phyloP scores from a whole-genome alignment of 768 basidiomycete species.

The Lactarius sp. region DNA sequence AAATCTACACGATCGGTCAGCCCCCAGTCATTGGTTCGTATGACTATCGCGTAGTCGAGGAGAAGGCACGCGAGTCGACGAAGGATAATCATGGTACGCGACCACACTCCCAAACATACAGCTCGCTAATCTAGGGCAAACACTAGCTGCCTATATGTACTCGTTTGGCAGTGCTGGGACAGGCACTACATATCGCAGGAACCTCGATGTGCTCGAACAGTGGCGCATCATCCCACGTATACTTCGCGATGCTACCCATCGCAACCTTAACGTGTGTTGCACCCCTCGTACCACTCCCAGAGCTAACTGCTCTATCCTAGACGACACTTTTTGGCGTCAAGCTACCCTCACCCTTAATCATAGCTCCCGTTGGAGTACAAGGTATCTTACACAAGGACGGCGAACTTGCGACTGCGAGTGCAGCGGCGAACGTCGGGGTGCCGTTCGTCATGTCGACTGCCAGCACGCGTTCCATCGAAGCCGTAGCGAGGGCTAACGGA shows the following conservation, averaged over 20 bases:
- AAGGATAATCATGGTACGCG: slow-evolving; percentile 51
- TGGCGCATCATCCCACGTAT: slow-evolving; percentile 80
- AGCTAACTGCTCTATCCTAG: slow-evolving; percentile 32
- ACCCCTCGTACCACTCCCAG: background rate
- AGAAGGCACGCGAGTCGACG: slow-evolving; percentile 57
- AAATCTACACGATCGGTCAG: background rate
- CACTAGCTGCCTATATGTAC: slow-evolving; percentile 65
- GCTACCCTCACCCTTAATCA: slow-evolving; percentile 53
- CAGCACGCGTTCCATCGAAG: slow-evolving; percentile 65
- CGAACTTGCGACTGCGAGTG: slow-evolving; percentile 65
- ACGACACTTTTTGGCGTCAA: slow-evolving; percentile 68
- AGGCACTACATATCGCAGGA: slow-evolving; percentile 59
- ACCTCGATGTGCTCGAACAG: slow-evolving; percentile 56
- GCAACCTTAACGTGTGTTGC: slow-evolving; percentile 52
- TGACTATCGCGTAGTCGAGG: slow-evolving; percentile 55
- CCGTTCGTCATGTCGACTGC: slow-evolving; percentile 77
- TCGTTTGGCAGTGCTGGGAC: slow-evolving; percentile 75
- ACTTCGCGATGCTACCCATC: slow-evolving; percentile 55
- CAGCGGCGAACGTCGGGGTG: slow-evolving; percentile 55
- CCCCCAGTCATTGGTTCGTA: slow-evolving; percentile 48
- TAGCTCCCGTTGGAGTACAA: slow-evolving; percentile 71
- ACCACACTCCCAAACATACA: no score
- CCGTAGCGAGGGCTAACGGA: slow-evolving; percentile 69
- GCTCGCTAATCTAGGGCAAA: background rate
- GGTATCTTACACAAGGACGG: slow-evolving; percentile 65